These are phyloP conservation scores for Athelia psychrophila DNA, from an alignment of 1,284 basidiomycete genomes.

Conservation along the genomic window DNA sequence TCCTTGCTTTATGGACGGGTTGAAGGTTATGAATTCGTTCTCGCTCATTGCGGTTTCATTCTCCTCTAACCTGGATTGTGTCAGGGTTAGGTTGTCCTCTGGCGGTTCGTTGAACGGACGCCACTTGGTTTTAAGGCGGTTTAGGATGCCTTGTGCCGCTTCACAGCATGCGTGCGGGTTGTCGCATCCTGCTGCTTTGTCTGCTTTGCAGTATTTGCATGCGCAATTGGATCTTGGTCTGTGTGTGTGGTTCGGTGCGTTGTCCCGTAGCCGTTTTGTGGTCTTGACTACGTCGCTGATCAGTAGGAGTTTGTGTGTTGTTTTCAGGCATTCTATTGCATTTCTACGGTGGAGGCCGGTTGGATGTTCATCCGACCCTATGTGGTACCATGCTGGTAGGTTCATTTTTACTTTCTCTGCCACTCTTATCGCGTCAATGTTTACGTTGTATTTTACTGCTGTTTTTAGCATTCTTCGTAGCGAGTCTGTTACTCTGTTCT, in stretches of 20 bases:
- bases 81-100: not conserved
- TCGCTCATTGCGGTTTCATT: not conserved
- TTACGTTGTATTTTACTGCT: not conserved
- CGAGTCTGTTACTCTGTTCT: not conserved
- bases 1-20: not conserved
- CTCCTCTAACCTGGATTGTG: not conserved
- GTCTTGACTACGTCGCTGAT: not conserved
- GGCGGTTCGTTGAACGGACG: not conserved
- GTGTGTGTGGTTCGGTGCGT: not conserved
- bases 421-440: not conserved
- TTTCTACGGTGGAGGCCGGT: not conserved
- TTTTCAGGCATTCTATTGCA: not conserved
- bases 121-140: not conserved
- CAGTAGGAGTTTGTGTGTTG: not conserved
- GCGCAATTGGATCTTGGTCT: not conserved
- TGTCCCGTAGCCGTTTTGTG: not conserved
- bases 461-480: not conserved
- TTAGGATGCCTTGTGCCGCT: not conserved
- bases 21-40: not conserved
- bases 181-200: not conserved
- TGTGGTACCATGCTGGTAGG: constrained; percentile 1
- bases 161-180: not conserved
- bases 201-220: not conserved
- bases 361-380: not conserved
- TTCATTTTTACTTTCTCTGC: not conserved